phyloP scores from a whole-genome alignment of 2,329 filamentous ascomycete genomes.

The Penicillium nordicum region DNA sequence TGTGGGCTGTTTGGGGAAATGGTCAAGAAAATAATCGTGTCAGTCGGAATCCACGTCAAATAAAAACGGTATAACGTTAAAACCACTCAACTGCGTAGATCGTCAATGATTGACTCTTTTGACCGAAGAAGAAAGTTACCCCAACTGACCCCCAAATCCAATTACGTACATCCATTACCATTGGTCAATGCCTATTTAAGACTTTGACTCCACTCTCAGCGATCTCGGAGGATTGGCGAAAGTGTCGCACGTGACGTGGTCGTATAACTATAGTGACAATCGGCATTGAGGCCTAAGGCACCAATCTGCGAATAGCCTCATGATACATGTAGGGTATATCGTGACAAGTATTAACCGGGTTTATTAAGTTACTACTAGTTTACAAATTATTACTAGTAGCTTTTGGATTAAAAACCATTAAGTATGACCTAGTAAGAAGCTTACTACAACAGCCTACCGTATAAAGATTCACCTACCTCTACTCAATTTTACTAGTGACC shows the following conservation, averaged over 20 bases:
- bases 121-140: not conserved
- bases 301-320: no score
- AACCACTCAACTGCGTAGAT: not conserved
- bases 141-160: conserved; percentile 4
- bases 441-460: no score
- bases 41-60: not conserved
- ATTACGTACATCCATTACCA: conserved; percentile 11
- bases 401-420: no score
- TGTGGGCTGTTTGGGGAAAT: conserved; percentile 13
- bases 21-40: not conserved
- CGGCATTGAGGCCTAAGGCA: no score
- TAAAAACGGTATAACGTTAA: not conserved
- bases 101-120: conserved; percentile 5
- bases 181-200: conserved; percentile 3
- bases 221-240: not conserved
- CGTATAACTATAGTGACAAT: no score
- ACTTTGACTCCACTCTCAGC: not conserved
- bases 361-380: no score
- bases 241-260: not conserved
- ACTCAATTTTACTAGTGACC: no score
- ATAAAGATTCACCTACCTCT: no score
- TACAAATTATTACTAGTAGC: no score
- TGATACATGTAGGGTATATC: no score
- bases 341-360: no score
- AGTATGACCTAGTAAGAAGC: no score